Evolutionary conservation across 2,329 filamentous ascomycete genomes (phyloP), one percentile per base, ranked within the genome.

Genomic region (Xylaria sp.): DNA sequence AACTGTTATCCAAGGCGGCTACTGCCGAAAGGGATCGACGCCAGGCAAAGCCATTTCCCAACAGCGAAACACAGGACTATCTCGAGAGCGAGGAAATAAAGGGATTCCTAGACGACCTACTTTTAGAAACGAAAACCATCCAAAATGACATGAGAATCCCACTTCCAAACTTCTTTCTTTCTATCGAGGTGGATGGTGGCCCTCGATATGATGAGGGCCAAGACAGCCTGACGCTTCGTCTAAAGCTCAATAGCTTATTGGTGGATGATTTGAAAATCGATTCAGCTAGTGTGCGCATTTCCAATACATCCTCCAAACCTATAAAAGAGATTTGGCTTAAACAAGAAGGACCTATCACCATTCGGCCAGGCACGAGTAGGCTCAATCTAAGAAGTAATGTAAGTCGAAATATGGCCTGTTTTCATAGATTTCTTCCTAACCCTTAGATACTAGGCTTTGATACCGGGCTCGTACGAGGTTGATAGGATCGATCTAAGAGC

Each of bases 381-480:
- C 74, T 89, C 8, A 76, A 80, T 46, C 79, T 87, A 6, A 79
- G 79, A 64, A 85, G 83, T 71, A 84, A 83, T 69, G 82, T 84
- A 73, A 79, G 82, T 77, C 2, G 48, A 10, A 18, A 13, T 20
- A 5, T 18, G 20, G 5, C n/a, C 46, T 46, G 5, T 41, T 60
- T 15, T 41, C 2, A 6, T 3, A 9, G 76, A 41, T 28, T 8
- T 3, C 18, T 56, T 80, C 77, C 75, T 81, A 78, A 69, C 78
- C 80, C 73, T 79, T 79, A 84, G 72, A 84, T 68, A 36, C 6
- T 2, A 92, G 88, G 83, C 88, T 18, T 87, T 89, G 41, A 87
- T 92, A 3, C 88, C 91, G 25, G 94, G 94, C 1, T 87, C 87
- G 31, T 98, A 94, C 75, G 87, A 90, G 67, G 87, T 96, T 54